These are phyloP conservation scores for Cytidiella melzeri DNA, from an alignment of 768 basidiomycete genomes.

Conservation along the genomic window DNA sequence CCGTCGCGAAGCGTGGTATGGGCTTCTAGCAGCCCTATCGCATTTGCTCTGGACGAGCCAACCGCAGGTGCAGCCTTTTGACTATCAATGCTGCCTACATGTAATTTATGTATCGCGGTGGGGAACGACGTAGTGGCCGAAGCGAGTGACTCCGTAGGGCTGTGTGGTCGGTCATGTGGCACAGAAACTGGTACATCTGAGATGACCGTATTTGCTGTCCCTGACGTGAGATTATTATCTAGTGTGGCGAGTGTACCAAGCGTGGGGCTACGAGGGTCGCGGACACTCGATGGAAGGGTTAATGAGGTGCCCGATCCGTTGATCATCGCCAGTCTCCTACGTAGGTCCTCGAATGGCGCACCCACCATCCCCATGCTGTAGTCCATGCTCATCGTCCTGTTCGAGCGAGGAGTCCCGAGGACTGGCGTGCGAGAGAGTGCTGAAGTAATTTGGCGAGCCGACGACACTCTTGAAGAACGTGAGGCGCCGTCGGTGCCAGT, in stretches of 20 bases:
- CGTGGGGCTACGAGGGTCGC: conserved; percentile 37
- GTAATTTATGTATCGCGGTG: conserved; percentile 51
- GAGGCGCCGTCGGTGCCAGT: conserved; percentile 33
- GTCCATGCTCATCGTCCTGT: conserved; percentile 45
- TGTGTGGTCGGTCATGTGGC: conserved; percentile 50
- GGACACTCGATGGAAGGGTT: conserved; percentile 34
- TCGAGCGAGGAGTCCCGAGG: conserved; percentile 43
- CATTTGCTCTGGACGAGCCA: conserved; percentile 80
- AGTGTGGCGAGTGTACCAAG: conserved; percentile 30
- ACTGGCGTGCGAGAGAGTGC: conserved; percentile 35
- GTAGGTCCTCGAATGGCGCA: conserved; percentile 73
- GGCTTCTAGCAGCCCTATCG: conserved; percentile 74
- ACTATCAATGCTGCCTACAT: conserved; percentile 66
- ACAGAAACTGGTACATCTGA: conserved; percentile 26
- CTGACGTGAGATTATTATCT: conserved; percentile 12
- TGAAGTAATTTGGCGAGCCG: conserved; percentile 12
- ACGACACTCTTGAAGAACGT: conserved; percentile 30
- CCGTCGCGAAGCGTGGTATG: conserved; percentile 64
- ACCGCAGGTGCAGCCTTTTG: conserved; percentile 88
- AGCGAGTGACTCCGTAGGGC: conserved; percentile 78
- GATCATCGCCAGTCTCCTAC: conserved; percentile 66
- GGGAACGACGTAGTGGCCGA: conserved; percentile 63
- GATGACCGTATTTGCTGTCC: conserved; percentile 13
- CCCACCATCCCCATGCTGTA: conserved; percentile 35
- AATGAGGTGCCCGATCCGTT: conserved; percentile 69